Conservation (phyloP, 768 basidiomycete genomes). For the Leccinum obscurum region DNA sequence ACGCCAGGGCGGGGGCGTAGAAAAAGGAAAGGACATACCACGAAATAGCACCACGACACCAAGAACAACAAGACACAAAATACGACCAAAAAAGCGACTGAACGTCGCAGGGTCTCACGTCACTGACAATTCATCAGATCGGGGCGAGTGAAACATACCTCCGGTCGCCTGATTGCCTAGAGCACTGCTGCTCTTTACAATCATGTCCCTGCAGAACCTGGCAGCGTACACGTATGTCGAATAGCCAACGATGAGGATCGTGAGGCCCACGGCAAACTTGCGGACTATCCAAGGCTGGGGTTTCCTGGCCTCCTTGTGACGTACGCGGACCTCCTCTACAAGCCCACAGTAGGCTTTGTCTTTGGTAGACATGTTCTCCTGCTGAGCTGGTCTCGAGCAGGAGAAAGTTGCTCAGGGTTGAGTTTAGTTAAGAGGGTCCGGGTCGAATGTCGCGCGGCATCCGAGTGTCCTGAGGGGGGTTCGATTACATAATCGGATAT, state of each 20-base stretch:
- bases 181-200: conserved; percentile 45
- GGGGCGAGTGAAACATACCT: conserved; percentile 51
- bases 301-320: conserved; percentile 39
- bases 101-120: conserved; percentile 5
- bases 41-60: conserved; percentile 77
- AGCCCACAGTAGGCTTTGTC: conserved; percentile 46
- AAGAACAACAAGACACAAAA: conserved; percentile 66
- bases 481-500: conserved; percentile 24
- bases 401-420: not conserved
- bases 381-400: not conserved
- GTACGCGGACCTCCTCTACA: conserved; percentile 48
- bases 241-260: conserved; percentile 63
- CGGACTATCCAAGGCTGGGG: conserved; percentile 74
- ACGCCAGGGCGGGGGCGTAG: not conserved
- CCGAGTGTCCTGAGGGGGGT: conserved; percentile 4
- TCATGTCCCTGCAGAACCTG: conserved; percentile 68
- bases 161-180: conserved; percentile 55
- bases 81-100: conserved; percentile 67
- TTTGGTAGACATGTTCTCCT: conserved; percentile 16
- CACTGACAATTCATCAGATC: not conserved
- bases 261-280: conserved; percentile 66
- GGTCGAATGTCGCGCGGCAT: conserved; percentile 16
- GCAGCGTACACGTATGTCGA: conserved; percentile 77
- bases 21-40: conserved; percentile 44
- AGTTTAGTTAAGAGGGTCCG: conserved; percentile 5